Evolutionary conservation across 345 rosid species (phyloP), one percentile per base, ranked within the genome.

Genomic region (Tarenaya hassleriana): DNA sequence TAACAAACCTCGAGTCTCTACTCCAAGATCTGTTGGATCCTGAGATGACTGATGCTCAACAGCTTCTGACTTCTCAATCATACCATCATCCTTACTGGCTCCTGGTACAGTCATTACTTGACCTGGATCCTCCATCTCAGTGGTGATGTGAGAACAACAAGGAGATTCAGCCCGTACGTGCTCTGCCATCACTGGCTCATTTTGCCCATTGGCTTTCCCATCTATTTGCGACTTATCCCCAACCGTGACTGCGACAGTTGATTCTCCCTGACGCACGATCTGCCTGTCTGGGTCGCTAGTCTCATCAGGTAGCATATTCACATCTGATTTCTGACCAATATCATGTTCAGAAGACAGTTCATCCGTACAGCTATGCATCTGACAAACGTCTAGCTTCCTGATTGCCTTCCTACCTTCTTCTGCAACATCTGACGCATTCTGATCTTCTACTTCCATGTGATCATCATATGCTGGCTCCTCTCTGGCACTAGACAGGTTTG

Each of bases 401-500:
- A 67, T 57, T n/a, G 58, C 53, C 65, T 68, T 65, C 52, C 47
- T 67, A 33, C 45, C 67, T 63, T 63, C 51, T 59, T 74, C 77
- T 18, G 55, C 42, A 16, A 62, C 62, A 37, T 47, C 78, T 16
- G 61, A 52, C 16, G 57, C 56, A 73, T 61, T 72, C 43, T 50
- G 69, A 67, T 74, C 76, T 53, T 79, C 97, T 56, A 68, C 66
- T 53, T 82, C 94, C 69, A 75, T 20, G 52, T 77, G 89, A 69
- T 82, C 94, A 70, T 77, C 89, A 39, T 70, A 71, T 34, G 69
- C 77, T 61, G 77, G 73, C 37, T 73, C 75, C 60, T 83, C 82
- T 69, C 91, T 75, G 62, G 71, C 77, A 69, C 67, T 74, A 38
- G 83, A 75, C 62, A 69, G 53, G 60, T 86, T 79, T 59, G 86